Percentiles rank a stretch among this genome's conserved stretches.
Evolutionary conservation across 2,329 filamentous ascomycete species (phyloP).

Genomic region (Talaromyces islandicus): DNA sequence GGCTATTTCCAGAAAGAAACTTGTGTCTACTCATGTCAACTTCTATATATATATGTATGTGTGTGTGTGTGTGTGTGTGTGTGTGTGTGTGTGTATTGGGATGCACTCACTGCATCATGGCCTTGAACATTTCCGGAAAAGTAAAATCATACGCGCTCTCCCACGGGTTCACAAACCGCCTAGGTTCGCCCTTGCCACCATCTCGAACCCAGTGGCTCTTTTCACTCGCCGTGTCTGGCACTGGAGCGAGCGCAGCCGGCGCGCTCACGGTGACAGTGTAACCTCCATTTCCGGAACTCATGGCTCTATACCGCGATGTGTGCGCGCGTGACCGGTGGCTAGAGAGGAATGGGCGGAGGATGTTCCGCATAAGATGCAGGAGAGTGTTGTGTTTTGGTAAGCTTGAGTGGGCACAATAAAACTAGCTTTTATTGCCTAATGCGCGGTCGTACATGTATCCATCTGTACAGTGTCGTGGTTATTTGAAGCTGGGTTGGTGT

Average conservation of each 20-base stretch:
- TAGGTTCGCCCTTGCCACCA: neutral
- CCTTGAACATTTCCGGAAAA: conserved; percentile 11
- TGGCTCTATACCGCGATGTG: neutral
- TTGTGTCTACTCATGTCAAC: conserved; percentile 7
- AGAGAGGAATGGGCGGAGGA: neutral
- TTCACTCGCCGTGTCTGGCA: conserved; percentile 7
- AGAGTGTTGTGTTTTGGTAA: neutral
- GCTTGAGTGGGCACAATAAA: too few species aligned
- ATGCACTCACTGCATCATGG: conserved; percentile 7
- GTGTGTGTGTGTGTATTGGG: too few species aligned
- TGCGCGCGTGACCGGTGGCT: neutral
- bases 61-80: too few species aligned
- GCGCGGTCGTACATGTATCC: neutral
- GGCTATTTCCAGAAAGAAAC: conserved; percentile 12
- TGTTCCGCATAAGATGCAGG: conserved; percentile 1
- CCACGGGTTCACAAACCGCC: conserved; percentile 11
- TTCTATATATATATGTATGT: neutral
- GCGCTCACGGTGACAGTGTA: neutral
- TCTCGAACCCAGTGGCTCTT: conserved; percentile 11
- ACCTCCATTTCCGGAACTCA: neutral
- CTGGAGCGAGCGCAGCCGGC: neutral
- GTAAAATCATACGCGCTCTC: conserved; percentile 8
- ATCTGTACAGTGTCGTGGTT: too few species aligned
- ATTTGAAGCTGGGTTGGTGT: neutral
- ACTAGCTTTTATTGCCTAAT: too few species aligned